Percentiles rank a stretch among this genome's conserved stretches.
phyloP scores from a whole-genome alignment of 495 filamentous ascomycete genomes.

The Pyronema domesticum region DNA sequence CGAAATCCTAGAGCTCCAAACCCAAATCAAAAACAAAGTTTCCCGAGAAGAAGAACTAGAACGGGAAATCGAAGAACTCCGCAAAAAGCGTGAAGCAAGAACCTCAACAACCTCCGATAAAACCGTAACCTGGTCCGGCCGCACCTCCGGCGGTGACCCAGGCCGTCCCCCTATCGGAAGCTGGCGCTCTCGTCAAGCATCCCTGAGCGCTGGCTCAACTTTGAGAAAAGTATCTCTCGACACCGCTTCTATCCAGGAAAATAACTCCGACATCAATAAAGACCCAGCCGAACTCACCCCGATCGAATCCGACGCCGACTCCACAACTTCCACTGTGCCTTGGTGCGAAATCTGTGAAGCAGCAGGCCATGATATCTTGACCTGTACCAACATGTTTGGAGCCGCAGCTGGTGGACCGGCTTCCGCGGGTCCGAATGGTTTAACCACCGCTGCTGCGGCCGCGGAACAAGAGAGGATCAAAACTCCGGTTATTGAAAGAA shows the following conservation, averaged over 20 bases:
- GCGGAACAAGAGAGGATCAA: constrained; percentile 1
- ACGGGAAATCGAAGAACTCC: constrained; percentile 51
- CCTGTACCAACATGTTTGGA: constrained; percentile 78
- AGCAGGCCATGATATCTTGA: constrained; percentile 82
- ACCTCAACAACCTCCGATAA: constrained; percentile 22
- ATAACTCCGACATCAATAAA: background rate
- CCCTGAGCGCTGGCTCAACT: background rate
- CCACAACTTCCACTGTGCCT: constrained; percentile 30
- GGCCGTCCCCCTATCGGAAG: constrained; percentile 21
- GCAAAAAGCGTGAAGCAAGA: constrained; percentile 14
- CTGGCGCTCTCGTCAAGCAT: constrained; percentile 9
- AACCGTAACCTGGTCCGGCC: constrained; percentile 12
- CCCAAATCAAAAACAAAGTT: constrained; percentile 48
- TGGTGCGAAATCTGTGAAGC: constrained; percentile 97
- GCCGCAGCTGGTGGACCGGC: constrained; percentile 22
- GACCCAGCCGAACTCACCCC: constrained; percentile 4
- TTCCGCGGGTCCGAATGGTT: constrained; percentile 18
- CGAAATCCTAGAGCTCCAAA: constrained; percentile 58
- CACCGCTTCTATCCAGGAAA: background rate
- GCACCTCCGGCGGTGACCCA: constrained; percentile 12
- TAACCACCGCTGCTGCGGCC: constrained; percentile 7
- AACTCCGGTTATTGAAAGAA: constrained; percentile 5
- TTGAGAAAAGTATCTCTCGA: background rate
- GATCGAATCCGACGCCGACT: constrained; percentile 32
- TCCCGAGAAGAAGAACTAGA: constrained; percentile 78